Percentiles rank a stretch among this genome's conserved stretches.
Conservation (phyloP, 768 basidiomycete species). For the Pulveroboletus ravenelii region DNA sequence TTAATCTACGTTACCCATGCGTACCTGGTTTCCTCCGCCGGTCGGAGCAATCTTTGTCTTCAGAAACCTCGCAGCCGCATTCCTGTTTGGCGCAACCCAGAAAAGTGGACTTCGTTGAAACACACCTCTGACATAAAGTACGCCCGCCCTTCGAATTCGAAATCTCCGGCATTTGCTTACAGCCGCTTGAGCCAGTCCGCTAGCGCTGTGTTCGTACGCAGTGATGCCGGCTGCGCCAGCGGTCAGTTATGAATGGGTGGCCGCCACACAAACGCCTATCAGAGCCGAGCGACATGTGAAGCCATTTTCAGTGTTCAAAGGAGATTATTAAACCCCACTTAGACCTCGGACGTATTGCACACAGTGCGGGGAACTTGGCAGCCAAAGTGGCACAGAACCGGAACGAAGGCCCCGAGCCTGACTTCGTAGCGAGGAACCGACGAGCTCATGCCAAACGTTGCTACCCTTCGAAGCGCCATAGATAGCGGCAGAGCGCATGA, state of each 20-base stretch:
- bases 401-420: not conserved
- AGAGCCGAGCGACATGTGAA: no score
- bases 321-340: not conserved
- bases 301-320: not conserved
- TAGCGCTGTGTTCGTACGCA: no score
- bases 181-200: not conserved
- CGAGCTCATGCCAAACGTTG: not conserved
- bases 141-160: not conserved
- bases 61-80: not conserved
- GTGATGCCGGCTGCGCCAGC: not conserved
- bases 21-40: constrained; percentile 9
- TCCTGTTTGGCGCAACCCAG: constrained; percentile 1
- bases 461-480: not conserved
- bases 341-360: no score
- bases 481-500: not conserved
- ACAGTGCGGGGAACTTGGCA: not conserved
- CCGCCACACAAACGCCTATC: not conserved
- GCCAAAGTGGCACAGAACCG: constrained; percentile 2
- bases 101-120: not conserved
- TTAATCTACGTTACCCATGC: constrained; percentile 22
- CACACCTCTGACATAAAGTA: not conserved
- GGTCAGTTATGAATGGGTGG: not conserved
- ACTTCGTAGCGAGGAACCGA: not conserved
- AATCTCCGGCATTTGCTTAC: not conserved
- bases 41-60: not conserved